Base-by-base conservation (phyloP, 805 yeast genomes). In the Saccharomycodes ludwigii region DNA sequence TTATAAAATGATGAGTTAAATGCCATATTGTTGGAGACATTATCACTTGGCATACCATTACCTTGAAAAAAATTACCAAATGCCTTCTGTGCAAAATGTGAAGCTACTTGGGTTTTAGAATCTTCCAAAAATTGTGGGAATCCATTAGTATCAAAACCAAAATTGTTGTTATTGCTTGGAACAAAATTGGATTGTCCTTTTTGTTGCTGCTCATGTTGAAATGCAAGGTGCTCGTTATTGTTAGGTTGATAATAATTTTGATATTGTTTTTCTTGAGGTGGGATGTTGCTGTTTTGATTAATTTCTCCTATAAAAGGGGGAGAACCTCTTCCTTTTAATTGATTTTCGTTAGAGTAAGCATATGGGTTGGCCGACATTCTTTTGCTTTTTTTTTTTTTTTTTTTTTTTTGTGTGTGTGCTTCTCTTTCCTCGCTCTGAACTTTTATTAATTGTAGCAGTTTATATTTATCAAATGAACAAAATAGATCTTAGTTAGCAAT, bases 11-110 rank as follows among this genome's bases (percentile, higher is more conserved):
- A 35, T 21, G 62, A 57, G 2, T 42, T 41, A 6, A 56, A 40
- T n/a, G 55, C 54, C 17, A 66, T 56, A 49, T 39, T 64, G 61
- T 19, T 43, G 69, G 41, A 76, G 66, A 54, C 80, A 83, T 38
- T 76, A 76, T 42, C 81, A 54, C 6, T 58, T 2, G 26, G 14
- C 6, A 24, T 24, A 12, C 5, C 6, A 19, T 10, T 15, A 6
- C 21, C 24, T 10, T 32, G 58, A 13, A 56, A 47, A 29, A 56
- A 50, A 33, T 50, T 52, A 4, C 48, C 43, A 31, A 91, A 69
- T 1, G 96, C 95, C 32, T 71, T 71, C 46, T 82, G 80, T 21
- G 95, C 94, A 40, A 86, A 71, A 47, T 84, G 94, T 17, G 86
- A 69, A 2, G 95, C 95, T 66, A 85, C 68, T 34, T 79, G 72